Conservation (phyloP, 2,329 filamentous ascomycete genomes). For the Zelopaecilomyces penicillatus region DNA sequence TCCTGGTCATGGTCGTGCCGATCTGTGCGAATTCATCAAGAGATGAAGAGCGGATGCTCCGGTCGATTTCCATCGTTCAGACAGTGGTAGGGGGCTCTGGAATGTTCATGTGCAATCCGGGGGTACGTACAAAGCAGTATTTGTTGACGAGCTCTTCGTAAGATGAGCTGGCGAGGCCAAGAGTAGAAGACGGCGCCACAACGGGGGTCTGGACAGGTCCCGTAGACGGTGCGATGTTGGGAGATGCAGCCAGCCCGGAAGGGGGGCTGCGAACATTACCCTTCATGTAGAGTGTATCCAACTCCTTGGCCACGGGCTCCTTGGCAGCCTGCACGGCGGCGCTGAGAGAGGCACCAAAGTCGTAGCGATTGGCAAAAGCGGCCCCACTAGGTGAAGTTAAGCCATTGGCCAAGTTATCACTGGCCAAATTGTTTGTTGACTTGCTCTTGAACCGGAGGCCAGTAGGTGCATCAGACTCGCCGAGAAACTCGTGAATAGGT, state of each 20-base stretch:
- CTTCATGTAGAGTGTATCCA: conserved; percentile 52
- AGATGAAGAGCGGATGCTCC: neutral
- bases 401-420: conserved; percentile 48
- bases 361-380: conserved; percentile 87
- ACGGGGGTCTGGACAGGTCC: conserved; percentile 17
- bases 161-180: conserved; percentile 68
- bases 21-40: no score
- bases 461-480: conserved; percentile 46
- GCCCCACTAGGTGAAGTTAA: conserved; percentile 53
- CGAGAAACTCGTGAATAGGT: conserved; percentile 53
- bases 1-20: no score
- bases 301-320: conserved; percentile 48
- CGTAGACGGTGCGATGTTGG: neutral
- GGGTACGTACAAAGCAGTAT: conserved; percentile 97
- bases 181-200: conserved; percentile 43
- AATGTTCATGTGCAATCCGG: conserved; percentile 25
- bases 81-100: conserved; percentile 11
- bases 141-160: conserved; percentile 97
- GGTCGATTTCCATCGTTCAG: conserved; percentile 10
- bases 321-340: conserved; percentile 73
- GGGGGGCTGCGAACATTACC: conserved; percentile 27
- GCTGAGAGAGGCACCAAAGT: conserved; percentile 85
- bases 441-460: conserved; percentile 64
- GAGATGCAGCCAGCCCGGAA: conserved; percentile 9
- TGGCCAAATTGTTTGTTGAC: conserved; percentile 54